Evolutionary conservation across 148 eudicot genomes (phyloP), one percentile per base, ranked within the genome.

Genomic region (Nyssa sinensis): DNA sequence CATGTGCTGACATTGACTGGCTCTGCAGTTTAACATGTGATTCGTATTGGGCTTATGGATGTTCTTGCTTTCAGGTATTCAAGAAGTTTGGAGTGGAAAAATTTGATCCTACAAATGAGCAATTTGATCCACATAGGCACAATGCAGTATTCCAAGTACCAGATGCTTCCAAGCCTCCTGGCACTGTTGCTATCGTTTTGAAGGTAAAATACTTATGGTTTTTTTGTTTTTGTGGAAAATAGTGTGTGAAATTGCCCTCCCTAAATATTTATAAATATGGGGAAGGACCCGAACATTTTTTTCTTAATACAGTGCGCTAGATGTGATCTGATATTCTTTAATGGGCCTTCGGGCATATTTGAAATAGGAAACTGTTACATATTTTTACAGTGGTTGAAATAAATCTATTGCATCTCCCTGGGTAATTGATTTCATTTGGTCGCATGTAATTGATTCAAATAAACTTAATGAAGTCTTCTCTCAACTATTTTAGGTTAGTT

Each of bases 131-230:
- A 25, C 87, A 90, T 82, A 84, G 84, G 73, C 97, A 95, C 66
- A 90, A 90, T 83, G 98, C 98, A 49, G 90, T 84, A 21, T 95
- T 95, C 83, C 97, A 95, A 90, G 97, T 92, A 53, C 93, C 98
- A 64, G 94, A 92, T 75, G 79, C 83, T 73, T 82, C 96, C 44
- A 95, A 92, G 86, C 85, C 96, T 75, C 83, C 91, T 25, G 93
- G 84, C 44, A 89, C 89, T 25, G 84, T 95, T 74, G 97, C 97
- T 80, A 89, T 86, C 74, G 97, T 92, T 78, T 84, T 95, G 59
- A 95, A 95, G 97, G 98, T 95, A 90, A 69, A 59, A 3, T 7
- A 35, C 21, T 12, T 49, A 37, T 3, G 44, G 44, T 3, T 3
- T 9, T 37, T 37, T 3, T 9, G 4, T 37, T 37, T 37, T 37